Evolutionary conservation across 768 basidiomycete genomes (phyloP), one percentile per base, ranked within the genome.

Genomic region (Cystobasidium ongulense): DNA sequence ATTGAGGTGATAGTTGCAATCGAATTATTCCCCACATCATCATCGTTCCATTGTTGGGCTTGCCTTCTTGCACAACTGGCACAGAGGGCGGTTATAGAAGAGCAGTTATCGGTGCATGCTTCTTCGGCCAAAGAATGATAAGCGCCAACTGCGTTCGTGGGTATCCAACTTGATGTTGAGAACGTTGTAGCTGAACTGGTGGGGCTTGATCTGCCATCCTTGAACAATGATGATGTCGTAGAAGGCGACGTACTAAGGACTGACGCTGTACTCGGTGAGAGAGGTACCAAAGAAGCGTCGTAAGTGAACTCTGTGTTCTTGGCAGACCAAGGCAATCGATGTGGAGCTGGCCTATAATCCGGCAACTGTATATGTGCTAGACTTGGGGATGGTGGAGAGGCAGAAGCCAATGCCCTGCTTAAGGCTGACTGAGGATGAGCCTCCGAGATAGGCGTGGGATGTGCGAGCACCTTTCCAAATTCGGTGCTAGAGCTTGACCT

Each of bases 71-170:
- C 39, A 50, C 74, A 75, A 3, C 33, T 59, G 1, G 57, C 68
- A 54, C 74, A 75, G 13, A 50, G 29, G 3, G 74, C 74, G 10
- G 74, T 75, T 18, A 75, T 35, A 41, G 31, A 23, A 38, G 13
- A 35, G 57, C 74, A 75, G 10, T 36, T 41, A 33, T 66, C 74
- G 25, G 54, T 61, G 74, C 74, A 75, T 36, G 27, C 59, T 23
- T 57, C 66, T 35, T 71, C 35, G 29, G 15, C 54, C 23, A 70
- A 29, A 11, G 54, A 70, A 25, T 43, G 38, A 39, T 25, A 23
- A 17, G 25, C 72, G 8, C 33, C 43, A 29, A 63, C 39, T 17
- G 72, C 39, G n/a, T 23, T 35, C 10, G 70, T 29, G 18, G 35
- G 41, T 35, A 29, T n/a, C 65, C 65, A 67, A 31, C 50, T 67